These are phyloP conservation scores for Buxus sempervirens DNA, from an alignment of 164 flowering plant genomes.

Conservation along the genomic window DNA sequence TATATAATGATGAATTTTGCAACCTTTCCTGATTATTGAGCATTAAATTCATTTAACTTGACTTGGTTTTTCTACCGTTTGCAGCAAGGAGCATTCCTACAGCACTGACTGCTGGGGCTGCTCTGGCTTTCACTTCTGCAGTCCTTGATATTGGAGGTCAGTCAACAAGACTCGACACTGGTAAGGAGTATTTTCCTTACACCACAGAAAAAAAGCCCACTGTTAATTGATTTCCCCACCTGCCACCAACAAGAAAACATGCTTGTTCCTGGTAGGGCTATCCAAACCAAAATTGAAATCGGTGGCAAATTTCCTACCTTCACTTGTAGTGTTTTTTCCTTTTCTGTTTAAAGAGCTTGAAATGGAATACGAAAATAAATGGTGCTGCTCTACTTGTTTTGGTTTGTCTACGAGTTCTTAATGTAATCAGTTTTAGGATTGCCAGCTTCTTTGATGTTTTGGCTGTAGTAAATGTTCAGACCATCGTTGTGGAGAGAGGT, in stretches of 20 bases:
- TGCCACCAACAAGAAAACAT: background rate
- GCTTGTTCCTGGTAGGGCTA: background rate
- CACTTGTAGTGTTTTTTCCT: too few relatives aligned
- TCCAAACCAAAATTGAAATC: background rate
- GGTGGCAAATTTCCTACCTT: too few relatives aligned
- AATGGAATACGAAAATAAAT: too few relatives aligned
- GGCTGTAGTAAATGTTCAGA: too few relatives aligned
- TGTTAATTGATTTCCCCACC: constrained; percentile 1
- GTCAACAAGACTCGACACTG: constrained; percentile 57
- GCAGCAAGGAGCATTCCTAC: constrained; percentile 55
- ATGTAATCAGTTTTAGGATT: too few relatives aligned
- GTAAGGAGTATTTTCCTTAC: constrained; percentile 68
- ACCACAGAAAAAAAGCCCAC: constrained; percentile 53
- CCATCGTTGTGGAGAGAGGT: too few relatives aligned
- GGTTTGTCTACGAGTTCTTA: too few relatives aligned
- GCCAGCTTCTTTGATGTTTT: too few relatives aligned
- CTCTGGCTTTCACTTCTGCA: constrained; percentile 58
- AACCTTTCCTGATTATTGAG: background rate
- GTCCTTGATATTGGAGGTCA: constrained; percentile 56
- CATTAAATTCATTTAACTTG: background rate
- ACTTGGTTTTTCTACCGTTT: background rate
- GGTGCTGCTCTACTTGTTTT: too few relatives aligned
- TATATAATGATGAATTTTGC: background rate
- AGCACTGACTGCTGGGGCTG: constrained; percentile 67
- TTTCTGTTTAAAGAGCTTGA: too few relatives aligned